Percentiles rank a stretch among this genome's conserved stretches.
Evolutionary conservation across 306 rosid genomes (phyloP).

Genomic region (Trichosanthes cucumerina): DNA sequence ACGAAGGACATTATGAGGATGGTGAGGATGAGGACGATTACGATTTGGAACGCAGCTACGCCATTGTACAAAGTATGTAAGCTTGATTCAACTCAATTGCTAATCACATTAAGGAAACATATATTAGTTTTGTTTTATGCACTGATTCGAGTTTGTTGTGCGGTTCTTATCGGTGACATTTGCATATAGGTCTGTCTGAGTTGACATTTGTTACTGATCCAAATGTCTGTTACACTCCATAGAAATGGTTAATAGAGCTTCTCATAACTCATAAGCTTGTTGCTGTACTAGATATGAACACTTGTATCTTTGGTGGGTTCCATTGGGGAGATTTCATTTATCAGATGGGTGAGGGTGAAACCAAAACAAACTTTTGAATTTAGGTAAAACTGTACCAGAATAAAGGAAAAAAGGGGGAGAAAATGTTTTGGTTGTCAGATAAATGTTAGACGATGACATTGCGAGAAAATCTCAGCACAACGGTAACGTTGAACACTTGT

Average conservation of each 20-base stretch:
- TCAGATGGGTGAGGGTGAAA: background rate
- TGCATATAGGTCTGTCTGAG: background rate
- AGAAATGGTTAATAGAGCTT: background rate
- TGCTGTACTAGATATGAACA: slow-evolving; percentile 8
- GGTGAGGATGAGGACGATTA: slow-evolving; percentile 27
- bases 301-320: slow-evolving; percentile 56
- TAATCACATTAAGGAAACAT: background rate
- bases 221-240: background rate
- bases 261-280: background rate
- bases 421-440: background rate
- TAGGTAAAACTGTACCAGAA: background rate
- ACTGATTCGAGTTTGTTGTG: slow-evolving; percentile 30
- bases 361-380: slow-evolving; percentile 8
- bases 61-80: slow-evolving; percentile 77
- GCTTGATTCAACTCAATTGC: background rate
- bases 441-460: background rate
- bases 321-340: slow-evolving; percentile 25
- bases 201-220: background rate
- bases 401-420: background rate
- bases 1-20: slow-evolving; percentile 33
- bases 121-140: slow-evolving; percentile 2
- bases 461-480: background rate
- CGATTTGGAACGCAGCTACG: slow-evolving; percentile 73
- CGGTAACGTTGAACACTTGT: background rate
- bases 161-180: slow-evolving; percentile 37